A percentile compares a stretch with the other conserved stretches of the same genome.
These are phyloP conservation scores for Ajuga chamaepitys DNA, from an alignment of 257 asterid species.

Conservation along the genomic window DNA sequence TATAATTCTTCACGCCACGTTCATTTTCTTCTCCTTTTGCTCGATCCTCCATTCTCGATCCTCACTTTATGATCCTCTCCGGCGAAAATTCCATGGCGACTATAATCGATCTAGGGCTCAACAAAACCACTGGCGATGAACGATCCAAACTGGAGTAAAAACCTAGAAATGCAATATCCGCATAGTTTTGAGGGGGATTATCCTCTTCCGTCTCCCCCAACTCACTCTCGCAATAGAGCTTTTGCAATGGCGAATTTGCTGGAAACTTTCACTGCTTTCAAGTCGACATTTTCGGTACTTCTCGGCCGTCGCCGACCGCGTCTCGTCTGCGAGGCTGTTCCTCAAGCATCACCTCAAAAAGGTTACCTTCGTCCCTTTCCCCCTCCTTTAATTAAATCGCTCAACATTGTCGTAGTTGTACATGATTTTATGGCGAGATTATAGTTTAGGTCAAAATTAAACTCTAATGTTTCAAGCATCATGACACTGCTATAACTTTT, in stretches of 20 bases:
- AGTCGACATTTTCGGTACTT: constrained; percentile 20
- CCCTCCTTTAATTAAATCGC: not conserved
- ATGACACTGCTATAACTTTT: not conserved
- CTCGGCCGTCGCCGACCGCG: constrained; percentile 27
- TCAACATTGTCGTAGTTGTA: not conserved
- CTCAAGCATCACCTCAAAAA: constrained; percentile 22
- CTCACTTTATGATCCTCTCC: no score
- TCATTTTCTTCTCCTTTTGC: no score
- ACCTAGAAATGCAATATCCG: no score
- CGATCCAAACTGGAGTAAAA: no score
- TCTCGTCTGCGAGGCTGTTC: constrained; percentile 31
- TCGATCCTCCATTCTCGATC: no score
- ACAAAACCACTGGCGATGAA: no score
- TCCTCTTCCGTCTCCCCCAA: not conserved
- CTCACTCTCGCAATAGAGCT: not conserved
- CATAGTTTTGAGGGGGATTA: not conserved
- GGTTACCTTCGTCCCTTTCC: constrained; percentile 13
- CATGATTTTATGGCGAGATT: not conserved
- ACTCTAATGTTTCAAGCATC: not conserved
- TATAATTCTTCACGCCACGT: no score
- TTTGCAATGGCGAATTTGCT: constrained; percentile 29
- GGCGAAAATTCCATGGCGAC: no score
- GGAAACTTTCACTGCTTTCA: constrained; percentile 16
- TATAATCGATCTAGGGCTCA: no score
- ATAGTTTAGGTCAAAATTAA: not conserved